phyloP scores from a whole-genome alignment of 1,284 basidiomycete species.

The Sporisorium scitamineum region DNA sequence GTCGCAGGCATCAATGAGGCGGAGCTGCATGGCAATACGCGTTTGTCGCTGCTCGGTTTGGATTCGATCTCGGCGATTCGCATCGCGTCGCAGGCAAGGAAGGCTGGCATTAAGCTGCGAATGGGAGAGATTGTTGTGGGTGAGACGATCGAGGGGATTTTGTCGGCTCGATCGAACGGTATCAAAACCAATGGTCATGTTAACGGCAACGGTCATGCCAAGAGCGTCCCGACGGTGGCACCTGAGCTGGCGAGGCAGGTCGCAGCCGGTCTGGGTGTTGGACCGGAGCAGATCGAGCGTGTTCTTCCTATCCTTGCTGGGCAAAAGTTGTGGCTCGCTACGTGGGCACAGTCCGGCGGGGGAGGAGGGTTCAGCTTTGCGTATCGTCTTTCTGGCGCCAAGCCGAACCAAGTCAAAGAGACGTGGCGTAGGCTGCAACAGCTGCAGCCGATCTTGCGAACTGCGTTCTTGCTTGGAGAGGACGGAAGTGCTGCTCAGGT shows the following conservation, averaged over 20 bases:
- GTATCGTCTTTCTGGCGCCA: conserved; percentile 28
- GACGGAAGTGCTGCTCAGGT: conserved; percentile 45
- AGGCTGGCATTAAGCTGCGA: conserved; percentile 39
- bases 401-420: conserved; percentile 16
- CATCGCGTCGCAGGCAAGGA: conserved; percentile 55
- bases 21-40: conserved; percentile 37
- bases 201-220: conserved; percentile 8
- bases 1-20: conserved; percentile 28
- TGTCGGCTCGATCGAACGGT: conserved; percentile 17
- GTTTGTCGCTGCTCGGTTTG: conserved; percentile 56
- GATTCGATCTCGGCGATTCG: conserved; percentile 66
- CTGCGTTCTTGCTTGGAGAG: conserved; percentile 39
- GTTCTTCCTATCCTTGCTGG: conserved; percentile 57
- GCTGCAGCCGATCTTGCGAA: conserved; percentile 57
- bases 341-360: conserved; percentile 31
- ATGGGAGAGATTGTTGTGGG: conserved; percentile 57
- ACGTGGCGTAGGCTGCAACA: conserved; percentile 51
- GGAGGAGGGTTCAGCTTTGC: conserved; percentile 55
- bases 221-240: not conserved
- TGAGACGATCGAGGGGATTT: conserved; percentile 42
- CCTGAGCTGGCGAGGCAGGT: conserved; percentile 20
- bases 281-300: conserved; percentile 33
- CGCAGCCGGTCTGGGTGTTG: conserved; percentile 16
- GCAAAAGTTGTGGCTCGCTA: conserved; percentile 53
- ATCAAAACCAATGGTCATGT: conserved; percentile 15